Evolutionary conservation across 306 rosid genomes (phyloP).

Genomic region (Mimosa pudica): DNA sequence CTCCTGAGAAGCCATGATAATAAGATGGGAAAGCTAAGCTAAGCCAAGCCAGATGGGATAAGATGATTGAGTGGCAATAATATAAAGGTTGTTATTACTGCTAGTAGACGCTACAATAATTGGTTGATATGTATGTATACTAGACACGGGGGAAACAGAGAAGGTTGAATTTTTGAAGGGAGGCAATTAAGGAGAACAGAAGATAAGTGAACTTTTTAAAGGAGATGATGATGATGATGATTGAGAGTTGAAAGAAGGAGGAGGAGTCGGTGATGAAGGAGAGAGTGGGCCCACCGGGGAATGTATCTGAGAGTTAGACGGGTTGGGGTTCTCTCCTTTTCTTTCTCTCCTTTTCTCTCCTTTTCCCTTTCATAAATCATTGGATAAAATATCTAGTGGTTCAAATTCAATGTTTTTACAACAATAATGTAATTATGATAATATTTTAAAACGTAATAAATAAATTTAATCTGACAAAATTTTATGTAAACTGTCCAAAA

Average conservation of each 20-base stretch:
- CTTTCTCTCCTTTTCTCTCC: too few species aligned
- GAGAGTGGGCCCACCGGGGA: constrained; percentile 17
- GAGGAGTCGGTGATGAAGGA: neutral
- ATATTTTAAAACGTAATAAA: too few species aligned
- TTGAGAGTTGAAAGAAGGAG: neutral
- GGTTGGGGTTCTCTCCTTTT: too few species aligned
- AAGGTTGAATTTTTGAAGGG: constrained; percentile 6
- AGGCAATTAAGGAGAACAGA: neutral
- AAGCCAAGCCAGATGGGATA: constrained; percentile 4
- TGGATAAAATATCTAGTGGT: too few species aligned
- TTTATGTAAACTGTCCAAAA: too few species aligned
- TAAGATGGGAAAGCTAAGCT: neutral
- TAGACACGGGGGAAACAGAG: neutral
- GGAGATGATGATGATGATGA: neutral
- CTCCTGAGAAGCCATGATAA: constrained; percentile 48
- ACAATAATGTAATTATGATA: too few species aligned
- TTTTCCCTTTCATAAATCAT: too few species aligned
- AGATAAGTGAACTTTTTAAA: neutral
- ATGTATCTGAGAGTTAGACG: neutral
- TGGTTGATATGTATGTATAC: neutral
- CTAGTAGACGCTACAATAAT: constrained; percentile 3
- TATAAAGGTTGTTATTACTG: constrained; percentile 6
- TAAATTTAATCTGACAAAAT: too few species aligned
- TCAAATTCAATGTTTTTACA: too few species aligned
- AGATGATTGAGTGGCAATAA: constrained; percentile 19